Percentiles rank a stretch among this genome's conserved stretches.
Conservation (phyloP, 345 rosid genomes). For the Turritis glabra region DNA sequence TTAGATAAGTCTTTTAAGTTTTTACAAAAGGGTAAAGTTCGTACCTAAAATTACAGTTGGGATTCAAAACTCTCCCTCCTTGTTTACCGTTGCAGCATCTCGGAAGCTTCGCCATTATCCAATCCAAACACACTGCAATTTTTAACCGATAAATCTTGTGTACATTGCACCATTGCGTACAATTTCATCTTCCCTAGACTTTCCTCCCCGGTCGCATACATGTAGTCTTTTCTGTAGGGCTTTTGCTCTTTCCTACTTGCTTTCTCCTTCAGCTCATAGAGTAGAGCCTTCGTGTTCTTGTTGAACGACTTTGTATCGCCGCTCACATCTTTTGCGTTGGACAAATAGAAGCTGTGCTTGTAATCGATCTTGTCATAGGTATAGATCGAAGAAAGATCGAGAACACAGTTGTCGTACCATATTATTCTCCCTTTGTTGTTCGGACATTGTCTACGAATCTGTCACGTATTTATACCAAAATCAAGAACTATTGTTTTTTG, state of each 20-base stretch:
- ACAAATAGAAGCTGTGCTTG: not conserved
- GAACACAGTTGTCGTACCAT: not conserved
- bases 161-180: conserved; percentile 51
- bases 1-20: not conserved
- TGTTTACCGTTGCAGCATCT: conserved; percentile 41
- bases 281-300: not conserved
- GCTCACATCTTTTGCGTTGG: conserved; percentile 20
- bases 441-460: not conserved
- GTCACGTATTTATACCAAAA: no score
- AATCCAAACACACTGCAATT: not conserved
- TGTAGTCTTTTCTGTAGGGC: not conserved
- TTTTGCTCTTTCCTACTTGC: not conserved
- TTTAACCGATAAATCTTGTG: not conserved
- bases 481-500: not conserved
- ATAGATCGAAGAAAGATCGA: not conserved
- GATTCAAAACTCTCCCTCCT: conserved; percentile 50
- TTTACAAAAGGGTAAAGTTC: conserved; percentile 54
- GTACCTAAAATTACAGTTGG: conserved; percentile 55
- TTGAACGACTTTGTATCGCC: conserved; percentile 37
- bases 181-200: conserved; percentile 21
- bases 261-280: not conserved
- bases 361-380: not conserved
- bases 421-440: not conserved
- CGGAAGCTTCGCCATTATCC: not conserved
- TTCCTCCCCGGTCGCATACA: not conserved